These are phyloP conservation scores for Aspergillus sclerotiicarbonarius DNA, from an alignment of 495 filamentous ascomycete species.

Conservation along the genomic window DNA sequence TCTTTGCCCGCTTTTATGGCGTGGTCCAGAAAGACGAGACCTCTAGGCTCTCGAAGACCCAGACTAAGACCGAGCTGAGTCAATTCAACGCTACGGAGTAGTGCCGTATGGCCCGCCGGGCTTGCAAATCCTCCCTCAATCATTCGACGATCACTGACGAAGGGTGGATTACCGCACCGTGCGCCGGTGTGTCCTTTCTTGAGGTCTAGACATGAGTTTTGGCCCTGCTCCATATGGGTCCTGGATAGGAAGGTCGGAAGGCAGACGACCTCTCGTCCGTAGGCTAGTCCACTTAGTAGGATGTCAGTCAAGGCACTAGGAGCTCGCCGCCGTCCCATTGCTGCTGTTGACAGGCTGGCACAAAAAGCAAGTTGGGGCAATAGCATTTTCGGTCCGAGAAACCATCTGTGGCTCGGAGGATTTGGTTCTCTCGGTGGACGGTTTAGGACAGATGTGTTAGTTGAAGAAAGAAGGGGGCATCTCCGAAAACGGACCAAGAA, in stretches of 20 bases:
- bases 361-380: neutral
- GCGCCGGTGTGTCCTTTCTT: neutral
- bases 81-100: slow-evolving; percentile 3
- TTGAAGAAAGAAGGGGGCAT: slow-evolving; percentile 2
- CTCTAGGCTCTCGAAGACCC: neutral
- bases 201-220: neutral
- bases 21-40: neutral
- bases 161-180: neutral
- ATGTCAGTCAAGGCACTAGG: neutral
- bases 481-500: no score
- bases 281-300: neutral
- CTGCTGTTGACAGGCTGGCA: neutral
- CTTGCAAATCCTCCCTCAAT: slow-evolving; percentile 1
- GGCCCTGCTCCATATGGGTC: neutral
- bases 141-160: slow-evolving; percentile 5
- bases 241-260: neutral
- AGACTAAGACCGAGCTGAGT: neutral
- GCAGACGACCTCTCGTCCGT: neutral
- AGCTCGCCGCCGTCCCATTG: neutral
- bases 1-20: neutral
- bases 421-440: slow-evolving; percentile 3
- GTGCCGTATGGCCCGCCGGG: slow-evolving; percentile 7
- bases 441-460: neutral
- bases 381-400: neutral
- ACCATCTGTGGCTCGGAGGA: slow-evolving; percentile 4